These are phyloP conservation scores for Neoconidiobolus thromboides DNA, from an alignment of 371 early-diverging fungal species.

Conservation along the genomic window DNA sequence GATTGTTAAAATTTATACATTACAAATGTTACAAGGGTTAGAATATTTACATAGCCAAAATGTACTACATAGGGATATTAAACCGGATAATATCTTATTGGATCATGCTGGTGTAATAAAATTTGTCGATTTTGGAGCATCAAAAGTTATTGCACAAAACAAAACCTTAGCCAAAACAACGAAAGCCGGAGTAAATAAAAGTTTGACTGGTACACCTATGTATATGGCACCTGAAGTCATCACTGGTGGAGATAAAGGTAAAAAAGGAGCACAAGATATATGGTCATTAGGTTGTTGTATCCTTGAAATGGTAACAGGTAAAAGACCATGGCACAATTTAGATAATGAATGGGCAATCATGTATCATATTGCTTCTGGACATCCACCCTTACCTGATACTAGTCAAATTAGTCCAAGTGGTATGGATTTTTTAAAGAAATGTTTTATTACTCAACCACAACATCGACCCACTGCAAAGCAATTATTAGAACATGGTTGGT, in stretches of 20 bases:
- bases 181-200: constrained; percentile 25
- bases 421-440: constrained; percentile 56
- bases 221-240: constrained; percentile 96
- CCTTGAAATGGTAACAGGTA: constrained; percentile 85
- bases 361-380: constrained; percentile 58
- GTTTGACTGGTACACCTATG: constrained; percentile 85
- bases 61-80: constrained; percentile 85
- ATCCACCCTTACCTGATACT: constrained; percentile 48
- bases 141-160: constrained; percentile 62
- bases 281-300: constrained; percentile 93
- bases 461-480: constrained; percentile 59
- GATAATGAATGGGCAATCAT: constrained; percentile 91
- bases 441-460: constrained; percentile 52
- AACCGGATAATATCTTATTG: constrained; percentile 68
- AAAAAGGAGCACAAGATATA: constrained; percentile 74
- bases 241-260: constrained; percentile 43
- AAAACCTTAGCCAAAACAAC: constrained; percentile 40
- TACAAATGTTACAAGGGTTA: constrained; percentile 72
- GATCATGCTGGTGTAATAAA: constrained; percentile 62
- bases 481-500: constrained; percentile 59
- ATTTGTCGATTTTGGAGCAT: constrained; percentile 79
- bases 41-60: constrained; percentile 67
- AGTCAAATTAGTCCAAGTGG: constrained; percentile 38
- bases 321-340: constrained; percentile 77
- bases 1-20: constrained; percentile 50